Percentiles rank a stretch among this genome's conserved stretches.
Evolutionary conservation across 164 flowering plant species (phyloP).

Genomic region (Stephania cephalantha): DNA sequence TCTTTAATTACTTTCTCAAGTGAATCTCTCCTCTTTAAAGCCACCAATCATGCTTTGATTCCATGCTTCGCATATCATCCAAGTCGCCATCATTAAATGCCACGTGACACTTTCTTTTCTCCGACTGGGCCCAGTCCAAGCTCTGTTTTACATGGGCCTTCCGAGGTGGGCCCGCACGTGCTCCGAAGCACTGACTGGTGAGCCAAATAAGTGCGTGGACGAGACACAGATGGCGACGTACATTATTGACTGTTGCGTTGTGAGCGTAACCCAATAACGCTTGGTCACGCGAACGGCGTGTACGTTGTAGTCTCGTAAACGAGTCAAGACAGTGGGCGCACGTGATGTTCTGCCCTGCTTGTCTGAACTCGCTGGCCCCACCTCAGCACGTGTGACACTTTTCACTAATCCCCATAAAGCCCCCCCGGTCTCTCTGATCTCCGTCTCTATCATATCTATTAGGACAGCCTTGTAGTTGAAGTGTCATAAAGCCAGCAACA

Average conservation of each 20-base stretch:
- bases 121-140: neutral
- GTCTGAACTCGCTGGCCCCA: neutral
- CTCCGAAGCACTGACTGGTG: neutral
- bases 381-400: constrained; percentile 1
- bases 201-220: neutral
- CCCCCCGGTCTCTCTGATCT: neutral
- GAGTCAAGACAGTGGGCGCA: neutral
- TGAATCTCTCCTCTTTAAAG: neutral
- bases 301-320: neutral
- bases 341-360: constrained; percentile 7
- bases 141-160: neutral
- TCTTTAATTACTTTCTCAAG: neutral
- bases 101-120: neutral
- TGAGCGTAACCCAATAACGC: neutral
- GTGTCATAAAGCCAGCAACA: no score
- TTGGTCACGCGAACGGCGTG: constrained; percentile 2
- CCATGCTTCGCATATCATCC: neutral
- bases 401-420: neutral
- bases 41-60: neutral
- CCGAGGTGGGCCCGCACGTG: neutral
- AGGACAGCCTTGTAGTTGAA: no score
- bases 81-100: neutral
- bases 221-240: neutral
- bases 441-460: no score
- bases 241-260: neutral